Evolutionary conservation across 2,329 filamentous ascomycete species (phyloP).

Genomic region (Colletotrichum costaricense): DNA sequence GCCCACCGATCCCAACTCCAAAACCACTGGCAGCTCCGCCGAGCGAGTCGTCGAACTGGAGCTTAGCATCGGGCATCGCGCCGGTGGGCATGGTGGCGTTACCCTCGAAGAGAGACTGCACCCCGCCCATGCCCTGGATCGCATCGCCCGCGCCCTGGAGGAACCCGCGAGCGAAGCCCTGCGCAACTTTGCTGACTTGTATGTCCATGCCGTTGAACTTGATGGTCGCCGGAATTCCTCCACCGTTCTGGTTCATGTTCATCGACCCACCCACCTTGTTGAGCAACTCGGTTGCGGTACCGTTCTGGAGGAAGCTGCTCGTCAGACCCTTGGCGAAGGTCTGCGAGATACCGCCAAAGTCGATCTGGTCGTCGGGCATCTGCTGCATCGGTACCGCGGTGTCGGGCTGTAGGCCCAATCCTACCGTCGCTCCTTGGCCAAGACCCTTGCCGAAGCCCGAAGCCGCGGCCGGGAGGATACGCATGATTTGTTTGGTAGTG

Average conservation of each 20-base stretch:
- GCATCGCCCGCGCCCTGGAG: conserved; percentile 48
- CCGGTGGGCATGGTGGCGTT: conserved; percentile 38
- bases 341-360: conserved; percentile 40
- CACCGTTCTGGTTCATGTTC: background rate
- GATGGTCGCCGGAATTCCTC: conserved; percentile 37
- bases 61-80: conserved; percentile 39
- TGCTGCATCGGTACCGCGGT: conserved; percentile 28
- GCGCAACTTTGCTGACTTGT: conserved; percentile 44
- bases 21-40: conserved; percentile 48
- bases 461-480: conserved; percentile 39
- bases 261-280: conserved; percentile 19
- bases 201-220: conserved; percentile 31
- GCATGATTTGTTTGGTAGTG: conserved; percentile 32
- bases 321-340: conserved; percentile 43
- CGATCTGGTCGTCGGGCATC: conserved; percentile 38
- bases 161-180: conserved; percentile 49
- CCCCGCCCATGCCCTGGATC: conserved; percentile 45
- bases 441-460: conserved; percentile 44
- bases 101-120: conserved; percentile 45
- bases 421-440: conserved; percentile 41
- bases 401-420: conserved; percentile 44
- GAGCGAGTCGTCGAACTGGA: conserved; percentile 48
- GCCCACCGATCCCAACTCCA: conserved; percentile 47
- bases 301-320: conserved; percentile 46
- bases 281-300: conserved; percentile 42